Evolutionary conservation across 1,284 basidiomycete genomes (phyloP).

Genomic region (Inonotus obliquus): DNA sequence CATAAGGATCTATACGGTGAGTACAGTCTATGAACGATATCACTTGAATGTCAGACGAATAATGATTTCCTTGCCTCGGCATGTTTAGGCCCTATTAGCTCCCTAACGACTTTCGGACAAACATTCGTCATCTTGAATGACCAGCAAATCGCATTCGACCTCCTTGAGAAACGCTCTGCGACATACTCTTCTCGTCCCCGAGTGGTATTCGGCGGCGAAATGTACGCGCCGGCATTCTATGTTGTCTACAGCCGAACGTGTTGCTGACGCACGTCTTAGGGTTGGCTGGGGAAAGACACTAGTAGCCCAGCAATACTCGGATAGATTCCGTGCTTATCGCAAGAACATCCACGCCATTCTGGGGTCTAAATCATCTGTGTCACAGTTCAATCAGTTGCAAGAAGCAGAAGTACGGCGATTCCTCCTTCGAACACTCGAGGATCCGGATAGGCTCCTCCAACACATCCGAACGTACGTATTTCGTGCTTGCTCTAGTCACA

Average conservation of each 20-base stretch:
- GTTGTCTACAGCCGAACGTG: not conserved
- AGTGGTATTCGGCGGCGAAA: slow-evolving; percentile 16
- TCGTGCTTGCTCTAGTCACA: not conserved
- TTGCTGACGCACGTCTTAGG: not conserved
- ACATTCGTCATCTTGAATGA: slow-evolving; percentile 41
- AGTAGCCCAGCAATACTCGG: slow-evolving; percentile 1
- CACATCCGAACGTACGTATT: not conserved
- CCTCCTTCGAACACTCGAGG: slow-evolving; percentile 10
- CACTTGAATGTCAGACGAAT: too few relatives aligned
- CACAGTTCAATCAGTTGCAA: not conserved
- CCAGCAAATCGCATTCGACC: slow-evolving; percentile 37
- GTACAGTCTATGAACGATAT: not conserved
- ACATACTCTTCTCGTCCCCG: slow-evolving; percentile 44
- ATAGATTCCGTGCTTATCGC: slow-evolving; percentile 13
- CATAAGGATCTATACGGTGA: slow-evolving; percentile 19
- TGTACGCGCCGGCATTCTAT: slow-evolving; percentile 8
- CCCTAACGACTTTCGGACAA: slow-evolving; percentile 37
- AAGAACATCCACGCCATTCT: slow-evolving; percentile 13
- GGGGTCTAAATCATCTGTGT: slow-evolving; percentile 12
- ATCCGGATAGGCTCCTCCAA: slow-evolving; percentile 9
- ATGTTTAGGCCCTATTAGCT: slow-evolving; percentile 17
- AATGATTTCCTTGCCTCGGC: not conserved
- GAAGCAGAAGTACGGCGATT: slow-evolving; percentile 12
- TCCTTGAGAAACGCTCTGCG: slow-evolving; percentile 43
- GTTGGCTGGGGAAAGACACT: slow-evolving; percentile 14